Evolutionary conservation across 805 yeast species (phyloP).

Genomic region (Cyberlindnera saturnus): DNA sequence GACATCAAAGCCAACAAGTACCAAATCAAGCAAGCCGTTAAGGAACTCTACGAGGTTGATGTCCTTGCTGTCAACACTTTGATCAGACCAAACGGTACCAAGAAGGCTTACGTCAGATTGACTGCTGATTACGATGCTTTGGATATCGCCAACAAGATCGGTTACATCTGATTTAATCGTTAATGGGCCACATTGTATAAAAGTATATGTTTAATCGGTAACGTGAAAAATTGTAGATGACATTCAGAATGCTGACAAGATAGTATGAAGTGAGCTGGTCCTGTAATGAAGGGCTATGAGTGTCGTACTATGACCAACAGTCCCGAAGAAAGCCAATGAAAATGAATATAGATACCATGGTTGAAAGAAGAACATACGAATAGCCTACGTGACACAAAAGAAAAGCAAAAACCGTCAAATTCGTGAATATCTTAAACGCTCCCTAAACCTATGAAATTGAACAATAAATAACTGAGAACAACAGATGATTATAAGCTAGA

Average conservation of each 20-base stretch:
- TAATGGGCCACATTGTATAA: conserved; percentile 13
- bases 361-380: too few relatives aligned
- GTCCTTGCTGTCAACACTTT: conserved; percentile 92
- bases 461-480: too few relatives aligned
- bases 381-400: too few relatives aligned
- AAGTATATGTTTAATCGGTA: conserved; percentile 17
- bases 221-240: background rate
- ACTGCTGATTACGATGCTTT: conserved; percentile 99
- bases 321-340: too few relatives aligned
- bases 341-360: too few relatives aligned
- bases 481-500: too few relatives aligned
- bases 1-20: conserved; percentile 95
- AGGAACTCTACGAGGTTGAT: conserved; percentile 97
- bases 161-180: conserved; percentile 71
- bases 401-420: too few relatives aligned
- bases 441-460: too few relatives aligned
- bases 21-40: conserved; percentile 97
- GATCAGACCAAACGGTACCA: conserved; percentile 98
- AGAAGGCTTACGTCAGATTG: conserved; percentile 98
- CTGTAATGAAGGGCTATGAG: too few relatives aligned
- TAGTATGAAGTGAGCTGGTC: too few relatives aligned
- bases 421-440: too few relatives aligned
- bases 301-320: too few relatives aligned
- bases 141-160: conserved; percentile 99
- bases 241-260: background rate